Conservation (phyloP, 2,329 filamentous ascomycete genomes). For the Fusarium chuoi region DNA sequence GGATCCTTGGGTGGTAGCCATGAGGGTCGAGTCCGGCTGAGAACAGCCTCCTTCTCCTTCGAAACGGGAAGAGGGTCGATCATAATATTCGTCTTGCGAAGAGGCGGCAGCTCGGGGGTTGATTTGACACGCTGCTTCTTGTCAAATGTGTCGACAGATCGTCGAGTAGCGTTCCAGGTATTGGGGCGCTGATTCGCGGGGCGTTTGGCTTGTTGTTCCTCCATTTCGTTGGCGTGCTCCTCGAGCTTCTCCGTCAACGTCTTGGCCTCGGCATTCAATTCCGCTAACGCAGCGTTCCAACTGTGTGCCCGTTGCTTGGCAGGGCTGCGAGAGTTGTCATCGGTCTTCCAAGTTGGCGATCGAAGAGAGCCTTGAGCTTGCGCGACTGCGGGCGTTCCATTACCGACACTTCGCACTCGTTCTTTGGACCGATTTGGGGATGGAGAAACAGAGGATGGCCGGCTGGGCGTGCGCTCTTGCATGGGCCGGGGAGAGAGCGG, state of each 20-base stretch:
- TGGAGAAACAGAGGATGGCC: conserved; percentile 62
- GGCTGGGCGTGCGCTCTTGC: conserved; percentile 64
- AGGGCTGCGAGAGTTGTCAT: conserved; percentile 55
- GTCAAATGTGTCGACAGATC: conserved; percentile 50
- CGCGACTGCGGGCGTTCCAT: conserved; percentile 70
- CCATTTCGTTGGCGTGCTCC: conserved; percentile 75
- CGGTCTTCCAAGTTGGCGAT: conserved; percentile 65
- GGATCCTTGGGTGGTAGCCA: conserved; percentile 90
- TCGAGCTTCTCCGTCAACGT: conserved; percentile 83
- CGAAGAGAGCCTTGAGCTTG: conserved; percentile 68
- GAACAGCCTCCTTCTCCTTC: conserved; percentile 85
- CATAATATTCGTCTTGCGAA: conserved; percentile 81
- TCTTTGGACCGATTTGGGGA: conserved; percentile 66
- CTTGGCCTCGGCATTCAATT: conserved; percentile 77
- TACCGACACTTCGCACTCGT: conserved; percentile 66
- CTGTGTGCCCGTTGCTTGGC: conserved; percentile 72
- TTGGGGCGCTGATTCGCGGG: conserved; percentile 51
- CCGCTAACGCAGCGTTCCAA: conserved; percentile 76
- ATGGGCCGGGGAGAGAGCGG: conserved; percentile 79
- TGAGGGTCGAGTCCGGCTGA: conserved; percentile 82
- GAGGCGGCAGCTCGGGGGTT: conserved; percentile 74
- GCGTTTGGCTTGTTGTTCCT: conserved; percentile 50
- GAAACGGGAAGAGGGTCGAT: conserved; percentile 86
- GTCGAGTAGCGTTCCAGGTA: conserved; percentile 52
- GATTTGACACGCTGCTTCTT: conserved; percentile 69